Percentiles rank a stretch among this genome's conserved stretches.
phyloP scores from a whole-genome alignment of 1,284 basidiomycete genomes.

The Rhizoctonia solani region DNA sequence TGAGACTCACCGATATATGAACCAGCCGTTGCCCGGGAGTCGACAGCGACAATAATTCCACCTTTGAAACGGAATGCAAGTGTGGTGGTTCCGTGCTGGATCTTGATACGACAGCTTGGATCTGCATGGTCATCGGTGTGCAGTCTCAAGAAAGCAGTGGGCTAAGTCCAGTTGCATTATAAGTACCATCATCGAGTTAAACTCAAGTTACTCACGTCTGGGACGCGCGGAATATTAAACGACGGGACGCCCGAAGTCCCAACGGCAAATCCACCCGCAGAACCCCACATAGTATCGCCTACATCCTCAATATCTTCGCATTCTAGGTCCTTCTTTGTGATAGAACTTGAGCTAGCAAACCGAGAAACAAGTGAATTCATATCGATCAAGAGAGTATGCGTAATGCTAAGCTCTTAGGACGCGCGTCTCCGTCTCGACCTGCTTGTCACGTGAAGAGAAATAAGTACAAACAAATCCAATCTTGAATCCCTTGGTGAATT shows the following conservation, averaged over 20 bases:
- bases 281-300: conserved; percentile 75
- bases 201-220: conserved; percentile 62
- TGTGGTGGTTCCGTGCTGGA: conserved; percentile 98
- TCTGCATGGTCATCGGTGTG: conserved; percentile 94
- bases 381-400: conserved; percentile 43
- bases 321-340: conserved; percentile 55
- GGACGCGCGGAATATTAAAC: conserved; percentile 70
- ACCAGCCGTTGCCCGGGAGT: conserved; percentile 96
- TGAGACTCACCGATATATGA: conserved; percentile 85
- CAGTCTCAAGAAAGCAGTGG: conserved; percentile 82
- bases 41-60: conserved; percentile 97
- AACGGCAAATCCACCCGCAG: conserved; percentile 73
- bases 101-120: conserved; percentile 94
- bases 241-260: conserved; percentile 64
- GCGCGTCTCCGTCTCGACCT: conserved; percentile 26
- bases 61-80: conserved; percentile 96
- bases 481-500: background rate
- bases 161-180: conserved; percentile 55
- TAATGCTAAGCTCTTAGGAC: conserved; percentile 33
- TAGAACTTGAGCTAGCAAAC: conserved; percentile 62
- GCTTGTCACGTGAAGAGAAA: conserved; percentile 17
- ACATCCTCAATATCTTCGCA: conserved; percentile 61
- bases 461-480: conserved; percentile 16
- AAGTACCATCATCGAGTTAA: background rate
- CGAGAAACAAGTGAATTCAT: conserved; percentile 79